phyloP scores from a whole-genome alignment of 805 yeast genomes.

The Kluyveromyces starmeri region DNA sequence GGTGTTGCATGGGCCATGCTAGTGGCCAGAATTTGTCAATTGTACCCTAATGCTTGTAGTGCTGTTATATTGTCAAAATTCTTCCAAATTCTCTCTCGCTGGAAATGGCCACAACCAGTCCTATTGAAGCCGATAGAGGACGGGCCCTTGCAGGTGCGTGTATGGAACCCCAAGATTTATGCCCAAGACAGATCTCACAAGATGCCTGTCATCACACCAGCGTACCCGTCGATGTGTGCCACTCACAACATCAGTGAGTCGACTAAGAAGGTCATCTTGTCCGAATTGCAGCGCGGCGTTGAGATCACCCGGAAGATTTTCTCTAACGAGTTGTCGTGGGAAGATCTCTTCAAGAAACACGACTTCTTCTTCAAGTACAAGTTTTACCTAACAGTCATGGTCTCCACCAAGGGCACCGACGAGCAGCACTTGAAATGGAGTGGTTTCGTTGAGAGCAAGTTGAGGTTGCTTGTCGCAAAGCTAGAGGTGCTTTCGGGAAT shows the following conservation, averaged over 20 bases:
- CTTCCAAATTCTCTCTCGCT: conserved; percentile 73
- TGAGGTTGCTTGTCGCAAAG: conserved; percentile 74
- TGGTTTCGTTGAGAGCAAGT: conserved; percentile 84
- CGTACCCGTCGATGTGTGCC: conserved; percentile 90
- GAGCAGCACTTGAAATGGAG: conserved; percentile 89
- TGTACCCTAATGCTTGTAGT: conserved; percentile 93
- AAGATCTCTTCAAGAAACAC: conserved; percentile 67
- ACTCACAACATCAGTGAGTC: conserved; percentile 91
- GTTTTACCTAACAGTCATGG: conserved; percentile 75
- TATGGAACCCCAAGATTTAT: conserved; percentile 92
- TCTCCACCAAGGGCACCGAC: conserved; percentile 59
- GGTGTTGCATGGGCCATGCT: conserved; percentile 99
- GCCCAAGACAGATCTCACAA: conserved; percentile 82
- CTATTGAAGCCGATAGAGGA: conserved; percentile 87
- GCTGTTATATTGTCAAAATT: conserved; percentile 86
- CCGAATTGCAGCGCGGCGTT: conserved; percentile 73
- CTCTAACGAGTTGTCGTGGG: conserved; percentile 60
- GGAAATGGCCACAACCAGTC: conserved; percentile 99
- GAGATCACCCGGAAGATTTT: conserved; percentile 61
- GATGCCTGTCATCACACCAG: conserved; percentile 98
- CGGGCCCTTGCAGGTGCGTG: conserved; percentile 91
- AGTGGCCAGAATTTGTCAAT: conserved; percentile 94
- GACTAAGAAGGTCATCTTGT: conserved; percentile 70
- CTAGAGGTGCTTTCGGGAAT: conserved; percentile 72
- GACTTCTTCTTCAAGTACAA: conserved; percentile 77